phyloP scores from a whole-genome alignment of 2,329 filamentous ascomycete genomes.

The Tolypocladium tropicale region DNA sequence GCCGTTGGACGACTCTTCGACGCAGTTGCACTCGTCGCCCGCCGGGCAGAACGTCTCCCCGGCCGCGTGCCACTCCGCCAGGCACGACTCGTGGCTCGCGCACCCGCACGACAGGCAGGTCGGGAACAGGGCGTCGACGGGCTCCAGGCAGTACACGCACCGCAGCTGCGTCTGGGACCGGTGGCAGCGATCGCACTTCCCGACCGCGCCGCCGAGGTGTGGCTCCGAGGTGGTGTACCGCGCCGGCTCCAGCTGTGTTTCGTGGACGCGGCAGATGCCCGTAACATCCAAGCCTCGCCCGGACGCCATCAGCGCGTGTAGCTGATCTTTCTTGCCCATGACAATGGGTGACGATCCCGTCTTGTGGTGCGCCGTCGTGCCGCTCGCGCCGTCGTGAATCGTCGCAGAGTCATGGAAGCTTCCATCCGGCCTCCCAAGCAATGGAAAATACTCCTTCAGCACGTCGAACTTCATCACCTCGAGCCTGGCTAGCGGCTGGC shows the following conservation, averaged over 20 bases:
- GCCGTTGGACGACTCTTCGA: constrained; percentile 43
- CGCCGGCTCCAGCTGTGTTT: constrained; percentile 50
- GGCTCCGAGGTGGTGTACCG: constrained; percentile 32
- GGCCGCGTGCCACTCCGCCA: constrained; percentile 47
- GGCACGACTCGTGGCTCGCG: constrained; percentile 47
- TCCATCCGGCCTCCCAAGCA: constrained; percentile 14
- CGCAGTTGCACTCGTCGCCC: constrained; percentile 55
- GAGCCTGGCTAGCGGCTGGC: constrained; percentile 48
- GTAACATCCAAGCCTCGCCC: constrained; percentile 51
- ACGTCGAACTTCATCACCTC: constrained; percentile 63
- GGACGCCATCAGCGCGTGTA: constrained; percentile 38
- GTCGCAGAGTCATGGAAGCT: constrained; percentile 26
- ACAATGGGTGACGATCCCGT: constrained; percentile 38
- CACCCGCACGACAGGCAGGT: constrained; percentile 55
- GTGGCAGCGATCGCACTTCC: constrained; percentile 41
- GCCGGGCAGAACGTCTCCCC: constrained; percentile 50
- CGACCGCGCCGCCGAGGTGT: constrained; percentile 34
- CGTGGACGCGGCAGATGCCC: constrained; percentile 52
- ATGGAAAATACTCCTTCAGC: constrained; percentile 35
- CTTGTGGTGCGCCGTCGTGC: constrained; percentile 22
- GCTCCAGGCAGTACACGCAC: constrained; percentile 54
- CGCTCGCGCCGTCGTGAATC: constrained; percentile 26
- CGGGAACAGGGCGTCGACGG: constrained; percentile 47
- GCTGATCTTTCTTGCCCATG: constrained; percentile 45
- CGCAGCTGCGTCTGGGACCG: constrained; percentile 44